Evolutionary conservation across 2,329 filamentous ascomycete species (phyloP).

Genomic region (Chaetomiaceae sp.): DNA sequence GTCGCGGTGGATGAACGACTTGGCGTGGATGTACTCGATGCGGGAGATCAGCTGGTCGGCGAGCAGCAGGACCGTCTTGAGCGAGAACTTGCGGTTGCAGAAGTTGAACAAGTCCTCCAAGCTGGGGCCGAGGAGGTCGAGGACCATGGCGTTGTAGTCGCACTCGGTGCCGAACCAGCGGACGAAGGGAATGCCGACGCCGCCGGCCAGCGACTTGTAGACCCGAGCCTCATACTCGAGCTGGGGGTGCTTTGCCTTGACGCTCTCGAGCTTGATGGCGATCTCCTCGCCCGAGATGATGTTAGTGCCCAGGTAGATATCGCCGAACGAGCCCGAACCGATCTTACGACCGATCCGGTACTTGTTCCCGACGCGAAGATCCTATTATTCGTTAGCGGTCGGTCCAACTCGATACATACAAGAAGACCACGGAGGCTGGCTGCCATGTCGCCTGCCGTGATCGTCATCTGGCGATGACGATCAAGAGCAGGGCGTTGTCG

Average conservation of each 20-base stretch:
- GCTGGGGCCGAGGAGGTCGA: conserved; percentile 91
- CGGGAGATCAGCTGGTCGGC: conserved; percentile 98
- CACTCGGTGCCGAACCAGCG: conserved; percentile 99
- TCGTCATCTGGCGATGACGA: neutral
- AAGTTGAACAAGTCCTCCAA: conserved; percentile 99
- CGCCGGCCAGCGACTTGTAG: conserved; percentile 83
- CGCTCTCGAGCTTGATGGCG: conserved; percentile 98
- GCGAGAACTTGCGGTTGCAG: conserved; percentile 98
- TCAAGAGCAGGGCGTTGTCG: neutral
- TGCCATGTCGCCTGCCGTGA: neutral
- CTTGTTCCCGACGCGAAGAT: conserved; percentile 98
- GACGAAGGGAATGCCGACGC: conserved; percentile 97
- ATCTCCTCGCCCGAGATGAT: conserved; percentile 99
- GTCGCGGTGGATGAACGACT: conserved; percentile 98
- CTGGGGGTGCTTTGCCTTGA: conserved; percentile 99
- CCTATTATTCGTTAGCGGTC: conserved; percentile 48
- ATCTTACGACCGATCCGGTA: conserved; percentile 99
- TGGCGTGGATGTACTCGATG: conserved; percentile 99
- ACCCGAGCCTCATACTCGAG: conserved; percentile 98
- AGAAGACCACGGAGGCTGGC: neutral
- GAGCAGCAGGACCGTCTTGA: conserved; percentile 95
- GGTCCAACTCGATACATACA: neutral
- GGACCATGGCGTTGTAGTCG: conserved; percentile 99
- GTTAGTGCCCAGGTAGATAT: conserved; percentile 98
- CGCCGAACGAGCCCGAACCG: conserved; percentile 93